Evolutionary conservation across 441 rosid genomes (phyloP).

Genomic region (Euphorbia celastroides): DNA sequence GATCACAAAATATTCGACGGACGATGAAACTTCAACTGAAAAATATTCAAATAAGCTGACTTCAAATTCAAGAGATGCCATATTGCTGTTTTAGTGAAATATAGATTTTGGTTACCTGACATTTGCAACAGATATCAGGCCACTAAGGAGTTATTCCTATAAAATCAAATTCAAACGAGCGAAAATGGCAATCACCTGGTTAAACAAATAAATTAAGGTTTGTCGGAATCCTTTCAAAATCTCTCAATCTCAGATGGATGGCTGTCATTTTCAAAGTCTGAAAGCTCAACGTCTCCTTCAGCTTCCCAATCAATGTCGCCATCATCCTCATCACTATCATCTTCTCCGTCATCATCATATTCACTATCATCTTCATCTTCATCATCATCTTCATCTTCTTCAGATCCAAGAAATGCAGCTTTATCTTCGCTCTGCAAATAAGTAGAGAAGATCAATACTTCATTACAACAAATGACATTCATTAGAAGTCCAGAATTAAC

Average conservation of each 20-base stretch:
- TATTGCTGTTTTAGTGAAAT: neutral
- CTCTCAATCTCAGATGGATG: conserved; percentile 7
- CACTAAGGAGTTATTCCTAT: neutral
- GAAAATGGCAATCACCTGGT: conserved; percentile 21
- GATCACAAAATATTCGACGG: too few relatives aligned
- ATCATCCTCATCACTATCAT: conserved; percentile 28
- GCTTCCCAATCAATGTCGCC: conserved; percentile 41
- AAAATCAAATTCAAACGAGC: neutral
- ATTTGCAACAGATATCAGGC: too few relatives aligned
- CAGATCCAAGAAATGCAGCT: conserved; percentile 28
- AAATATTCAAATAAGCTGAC: too few relatives aligned
- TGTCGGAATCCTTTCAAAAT: neutral
- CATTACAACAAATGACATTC: conserved; percentile 1
- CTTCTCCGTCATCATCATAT: conserved; percentile 18
- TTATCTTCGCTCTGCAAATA: conserved; percentile 52
- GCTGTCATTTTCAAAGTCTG: conserved; percentile 25
- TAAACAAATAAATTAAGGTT: neutral
- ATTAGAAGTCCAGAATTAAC: neutral
- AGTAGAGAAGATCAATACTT: neutral
- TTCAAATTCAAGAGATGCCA: neutral
- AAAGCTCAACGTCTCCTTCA: conserved; percentile 38
- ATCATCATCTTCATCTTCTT: conserved; percentile 25
- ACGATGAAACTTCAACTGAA: too few relatives aligned
- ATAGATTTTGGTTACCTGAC: neutral
- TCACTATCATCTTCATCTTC: conserved; percentile 28